Evolutionary conservation across 2,329 filamentous ascomycete species (phyloP).

Genomic region (Aspergillus quadricinctus): DNA sequence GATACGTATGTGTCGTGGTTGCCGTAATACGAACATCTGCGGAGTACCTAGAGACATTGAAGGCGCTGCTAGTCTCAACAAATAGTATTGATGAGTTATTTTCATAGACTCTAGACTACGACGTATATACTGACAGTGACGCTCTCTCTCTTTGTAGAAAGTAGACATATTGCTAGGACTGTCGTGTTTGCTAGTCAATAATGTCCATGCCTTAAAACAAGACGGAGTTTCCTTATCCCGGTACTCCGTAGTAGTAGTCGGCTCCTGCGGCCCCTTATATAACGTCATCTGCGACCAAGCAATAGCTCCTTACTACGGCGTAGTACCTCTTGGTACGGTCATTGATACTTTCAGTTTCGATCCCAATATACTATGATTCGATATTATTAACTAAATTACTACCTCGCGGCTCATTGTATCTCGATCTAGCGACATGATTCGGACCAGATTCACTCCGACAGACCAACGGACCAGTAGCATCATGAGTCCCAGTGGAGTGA

Average conservation of each 20-base stretch:
- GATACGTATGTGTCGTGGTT: not conserved
- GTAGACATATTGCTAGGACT: too few relatives aligned
- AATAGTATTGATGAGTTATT: not conserved
- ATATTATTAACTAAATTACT: not conserved
- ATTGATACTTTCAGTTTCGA: not conserved
- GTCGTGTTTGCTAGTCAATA: conserved; percentile 4
- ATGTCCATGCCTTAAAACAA: not conserved
- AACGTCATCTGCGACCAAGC: not conserved
- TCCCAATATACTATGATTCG: not conserved
- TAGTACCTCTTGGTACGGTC: not conserved
- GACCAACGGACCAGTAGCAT: not conserved
- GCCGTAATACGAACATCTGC: not conserved
- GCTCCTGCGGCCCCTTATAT: not conserved
- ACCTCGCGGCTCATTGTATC: not conserved
- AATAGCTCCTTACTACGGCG: not conserved
- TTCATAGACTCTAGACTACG: not conserved
- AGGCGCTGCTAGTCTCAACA: not conserved
- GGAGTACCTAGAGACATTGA: not conserved
- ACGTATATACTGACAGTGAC: not conserved
- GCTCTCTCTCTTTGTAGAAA: not conserved
- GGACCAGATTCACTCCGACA: not conserved
- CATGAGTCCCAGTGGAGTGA: conserved; percentile 20
- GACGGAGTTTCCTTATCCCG: conserved; percentile 9
- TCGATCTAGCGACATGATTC: not conserved
- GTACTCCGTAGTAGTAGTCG: not conserved